These are phyloP conservation scores for Tuber calosporum DNA, from an alignment of 495 filamentous ascomycete genomes.

Conservation along the genomic window DNA sequence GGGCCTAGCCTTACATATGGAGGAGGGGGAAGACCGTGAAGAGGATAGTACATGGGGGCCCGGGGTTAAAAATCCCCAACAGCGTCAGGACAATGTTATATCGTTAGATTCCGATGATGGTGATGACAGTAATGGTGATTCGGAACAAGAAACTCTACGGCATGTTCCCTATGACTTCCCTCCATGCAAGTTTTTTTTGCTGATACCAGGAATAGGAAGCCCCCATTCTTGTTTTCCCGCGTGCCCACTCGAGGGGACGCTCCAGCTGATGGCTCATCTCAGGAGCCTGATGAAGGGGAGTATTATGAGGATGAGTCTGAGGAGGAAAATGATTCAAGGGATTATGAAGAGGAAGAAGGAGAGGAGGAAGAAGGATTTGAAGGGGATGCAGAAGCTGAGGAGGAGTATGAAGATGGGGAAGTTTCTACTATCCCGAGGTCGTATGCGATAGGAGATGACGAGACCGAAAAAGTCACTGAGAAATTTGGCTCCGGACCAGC, in stretches of 20 bases:
- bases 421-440: neutral
- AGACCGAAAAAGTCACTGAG: slow-evolving; percentile 13
- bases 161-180: neutral
- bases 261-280: neutral
- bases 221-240: neutral
- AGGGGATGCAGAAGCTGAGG: slow-evolving; percentile 17
- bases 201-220: neutral
- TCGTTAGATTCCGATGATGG: slow-evolving; percentile 23
- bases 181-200: neutral
- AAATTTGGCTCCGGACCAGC: slow-evolving; percentile 12
- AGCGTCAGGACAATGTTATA: slow-evolving; percentile 16
- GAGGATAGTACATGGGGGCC: neutral
- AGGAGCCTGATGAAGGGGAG: slow-evolving; percentile 12
- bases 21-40: neutral
- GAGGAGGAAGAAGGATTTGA: slow-evolving; percentile 10
- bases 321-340: slow-evolving; percentile 13
- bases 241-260: neutral
- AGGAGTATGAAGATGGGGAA: slow-evolving; percentile 17
- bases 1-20: neutral
- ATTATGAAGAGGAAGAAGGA: slow-evolving; percentile 23
- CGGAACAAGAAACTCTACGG: slow-evolving; percentile 2
- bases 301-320: slow-evolving; percentile 24
- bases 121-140: neutral
- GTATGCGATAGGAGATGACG: slow-evolving; percentile 15
- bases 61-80: slow-evolving; percentile 11